Evolutionary conservation across 176 grass and related monocot species (phyloP), one percentile per base, ranked within the genome.

Genomic region (bread wheat (Triticum aestivum)): DNA sequence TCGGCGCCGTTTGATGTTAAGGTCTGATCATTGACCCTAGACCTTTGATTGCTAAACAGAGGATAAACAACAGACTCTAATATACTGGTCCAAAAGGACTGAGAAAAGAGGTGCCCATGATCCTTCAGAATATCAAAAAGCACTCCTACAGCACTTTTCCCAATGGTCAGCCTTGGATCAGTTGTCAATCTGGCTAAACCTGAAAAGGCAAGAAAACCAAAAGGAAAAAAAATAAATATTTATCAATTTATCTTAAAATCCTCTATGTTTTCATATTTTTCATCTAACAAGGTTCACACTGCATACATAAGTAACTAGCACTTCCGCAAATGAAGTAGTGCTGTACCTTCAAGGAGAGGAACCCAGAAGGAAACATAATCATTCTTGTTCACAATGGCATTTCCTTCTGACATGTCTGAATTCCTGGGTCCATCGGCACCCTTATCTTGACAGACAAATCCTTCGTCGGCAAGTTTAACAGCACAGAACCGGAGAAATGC

Each of bases 81-180:
- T 11, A 99, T 92, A 78, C 61, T 89, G 23, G 79, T 75, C 97
- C 97, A 99, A 79, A 99, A 93, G 5, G 67, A 72, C 79, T 73
- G 42, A 1, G 97, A 92, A 65, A 99, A 99, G 54, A 94, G 82
- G 87, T 90, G 85, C 47, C 97, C 94, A 79, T 96, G 94, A 77
- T 99, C 97, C 70, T 99, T 94, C 62, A 99, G 90, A 80, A 99
- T 99, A 85, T 96, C 97, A 89, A 99, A 99, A 84, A 99, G 92
- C 71, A 99, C 97, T 76, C 91, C 92, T 69, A 94, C 85, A 84
- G 94, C 92, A 89, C 94, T 89, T 94, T 90, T 96, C 62, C 89
- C 88, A 21, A 99, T 92, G 39, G 92, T 96, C 83, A 90, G 77
- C 82, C 94, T 96, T 77, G 92, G 65, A 86, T 99, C 97, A 73